Percentiles rank a stretch among this genome's conserved stretches.
phyloP scores from a whole-genome alignment of 768 basidiomycete genomes.

The Boletus vermiculosoides region DNA sequence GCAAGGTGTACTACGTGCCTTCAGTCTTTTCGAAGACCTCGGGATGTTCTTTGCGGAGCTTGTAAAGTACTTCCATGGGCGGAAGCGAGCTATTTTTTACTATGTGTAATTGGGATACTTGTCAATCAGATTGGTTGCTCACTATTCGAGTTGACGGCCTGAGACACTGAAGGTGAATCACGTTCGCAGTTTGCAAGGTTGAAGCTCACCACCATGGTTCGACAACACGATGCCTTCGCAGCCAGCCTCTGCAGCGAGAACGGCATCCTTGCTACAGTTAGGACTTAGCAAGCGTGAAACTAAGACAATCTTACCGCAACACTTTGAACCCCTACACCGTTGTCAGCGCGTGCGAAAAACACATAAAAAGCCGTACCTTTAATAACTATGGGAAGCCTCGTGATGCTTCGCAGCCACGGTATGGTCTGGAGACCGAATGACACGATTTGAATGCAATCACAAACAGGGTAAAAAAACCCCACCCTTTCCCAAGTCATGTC shows the following conservation, averaged over 20 bases:
- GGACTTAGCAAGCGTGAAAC: neutral
- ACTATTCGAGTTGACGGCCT: constrained; percentile 83
- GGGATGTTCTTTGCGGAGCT: constrained; percentile 67
- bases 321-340: constrained; percentile 61
- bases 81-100: constrained; percentile 59
- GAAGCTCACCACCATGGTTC: constrained; percentile 77
- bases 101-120: constrained; percentile 3
- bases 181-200: neutral
- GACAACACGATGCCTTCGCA: constrained; percentile 86
- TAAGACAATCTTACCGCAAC: constrained; percentile 48
- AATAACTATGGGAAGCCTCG: constrained; percentile 68
- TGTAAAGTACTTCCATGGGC: constrained; percentile 75
- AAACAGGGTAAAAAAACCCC: constrained; percentile 5
- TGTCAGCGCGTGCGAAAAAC: constrained; percentile 7
- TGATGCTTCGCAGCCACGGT: constrained; percentile 71
- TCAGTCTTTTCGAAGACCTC: constrained; percentile 72
- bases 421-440: constrained; percentile 51
- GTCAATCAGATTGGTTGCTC: constrained; percentile 23
- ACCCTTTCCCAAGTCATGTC: constrained; percentile 80
- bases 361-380: constrained; percentile 48
- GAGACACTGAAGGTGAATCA: constrained; percentile 2
- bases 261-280: constrained; percentile 62
- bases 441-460: neutral
- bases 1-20: constrained; percentile 38
- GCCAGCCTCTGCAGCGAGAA: constrained; percentile 78